Evolutionary conservation across 75 land plant genomes (phyloP).

Genomic region (Adiantum capillusveneris): DNA sequence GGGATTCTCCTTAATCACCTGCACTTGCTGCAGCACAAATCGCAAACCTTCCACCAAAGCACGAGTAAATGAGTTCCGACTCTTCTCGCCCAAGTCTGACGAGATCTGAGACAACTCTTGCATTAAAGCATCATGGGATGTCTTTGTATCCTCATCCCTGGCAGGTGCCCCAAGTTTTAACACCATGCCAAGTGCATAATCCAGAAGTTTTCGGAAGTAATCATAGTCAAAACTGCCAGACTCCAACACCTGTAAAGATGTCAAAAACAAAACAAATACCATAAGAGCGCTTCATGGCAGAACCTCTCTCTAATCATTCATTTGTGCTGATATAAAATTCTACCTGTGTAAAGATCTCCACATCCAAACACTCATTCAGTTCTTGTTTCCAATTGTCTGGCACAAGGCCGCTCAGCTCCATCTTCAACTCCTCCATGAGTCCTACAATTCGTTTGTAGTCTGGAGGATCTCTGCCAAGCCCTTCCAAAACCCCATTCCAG

Average conservation of each 20-base stretch:
- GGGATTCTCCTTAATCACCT: too few relatives aligned
- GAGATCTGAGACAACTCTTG: constrained; percentile 30
- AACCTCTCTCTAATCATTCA: too few relatives aligned
- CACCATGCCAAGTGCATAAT: constrained; percentile 53
- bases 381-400: constrained; percentile 79
- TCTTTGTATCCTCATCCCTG: constrained; percentile 52
- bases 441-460: constrained; percentile 51
- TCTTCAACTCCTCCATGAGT: constrained; percentile 66
- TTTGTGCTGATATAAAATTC: neutral
- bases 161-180: constrained; percentile 81
- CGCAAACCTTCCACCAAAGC: constrained; percentile 74
- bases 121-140: constrained; percentile 37
- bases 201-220: constrained; percentile 68
- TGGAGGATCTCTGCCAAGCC: constrained; percentile 40
- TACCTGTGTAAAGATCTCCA: constrained; percentile 82
- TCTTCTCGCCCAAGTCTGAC: constrained; percentile 27
- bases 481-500: constrained; percentile 77
- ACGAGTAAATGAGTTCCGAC: constrained; percentile 28
- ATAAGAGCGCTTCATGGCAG: neutral
- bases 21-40: constrained; percentile 71
- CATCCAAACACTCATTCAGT: constrained; percentile 63
- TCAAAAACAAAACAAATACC: neutral
- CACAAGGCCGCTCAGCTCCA: constrained; percentile 59
- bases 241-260: constrained; percentile 50
- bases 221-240: constrained; percentile 59